Conservation (phyloP, 1,284 basidiomycete genomes). For the Ustilago vetiveriae region DNA sequence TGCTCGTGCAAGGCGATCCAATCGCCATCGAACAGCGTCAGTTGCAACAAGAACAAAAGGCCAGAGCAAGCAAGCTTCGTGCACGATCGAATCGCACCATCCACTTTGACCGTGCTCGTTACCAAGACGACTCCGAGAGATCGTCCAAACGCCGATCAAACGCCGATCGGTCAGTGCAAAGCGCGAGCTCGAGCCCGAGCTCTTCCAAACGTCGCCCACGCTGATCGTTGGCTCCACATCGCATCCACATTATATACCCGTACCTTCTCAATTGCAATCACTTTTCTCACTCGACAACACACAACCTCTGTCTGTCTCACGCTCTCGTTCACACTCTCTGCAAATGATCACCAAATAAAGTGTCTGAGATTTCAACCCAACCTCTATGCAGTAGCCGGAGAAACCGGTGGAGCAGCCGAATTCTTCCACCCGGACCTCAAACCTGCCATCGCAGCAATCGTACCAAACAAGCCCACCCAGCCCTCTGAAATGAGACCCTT, state of each 20-base stretch:
- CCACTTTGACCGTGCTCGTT: background rate
- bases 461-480: constrained; percentile 65
- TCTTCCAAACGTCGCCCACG: background rate
- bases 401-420: constrained; percentile 38
- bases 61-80: background rate
- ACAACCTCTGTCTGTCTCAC: too few species aligned
- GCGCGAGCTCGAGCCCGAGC: background rate
- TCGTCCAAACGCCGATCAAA: background rate
- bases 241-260: constrained; percentile 1
- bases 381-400: constrained; percentile 5
- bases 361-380: too few species aligned
- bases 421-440: constrained; percentile 60
- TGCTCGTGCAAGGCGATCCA: constrained; percentile 22
- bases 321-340: too few species aligned
- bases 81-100: constrained; percentile 1
- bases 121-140: constrained; percentile 1
- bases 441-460: constrained; percentile 61
- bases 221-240: background rate
- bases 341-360: too few species aligned
- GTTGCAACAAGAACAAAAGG: background rate
- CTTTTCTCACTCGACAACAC: too few species aligned
- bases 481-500: constrained; percentile 58
- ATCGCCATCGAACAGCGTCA: constrained; percentile 1
- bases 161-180: background rate
- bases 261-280: background rate